A percentile compares a stretch with the other conserved stretches of the same genome.
These are phyloP conservation scores for Medicago truncatula DNA, from an alignment of 306 rosid genomes.

Conservation along the genomic window DNA sequence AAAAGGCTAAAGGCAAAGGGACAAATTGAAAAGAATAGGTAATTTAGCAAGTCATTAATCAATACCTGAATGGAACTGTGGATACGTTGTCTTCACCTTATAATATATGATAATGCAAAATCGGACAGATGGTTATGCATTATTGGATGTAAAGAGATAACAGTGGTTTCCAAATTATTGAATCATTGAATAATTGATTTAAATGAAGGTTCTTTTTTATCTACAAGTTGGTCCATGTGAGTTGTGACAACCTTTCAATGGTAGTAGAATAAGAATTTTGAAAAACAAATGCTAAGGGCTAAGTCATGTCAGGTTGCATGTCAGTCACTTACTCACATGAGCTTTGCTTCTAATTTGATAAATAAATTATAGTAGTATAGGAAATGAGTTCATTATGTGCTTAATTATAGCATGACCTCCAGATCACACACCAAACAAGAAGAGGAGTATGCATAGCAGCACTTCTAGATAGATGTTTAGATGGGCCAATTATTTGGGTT, in stretches of 20 bases:
- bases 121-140: slow-evolving; percentile 52
- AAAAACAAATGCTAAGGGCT: slow-evolving; percentile 38
- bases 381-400: slow-evolving; percentile 6
- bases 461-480: too few species aligned
- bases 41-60: slow-evolving; percentile 34
- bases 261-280: slow-evolving; percentile 46
- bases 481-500: too few species aligned
- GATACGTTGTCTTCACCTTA: slow-evolving; percentile 48
- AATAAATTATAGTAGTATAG: slow-evolving; percentile 20
- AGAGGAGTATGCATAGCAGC: neutral
- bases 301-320: slow-evolving; percentile 61
- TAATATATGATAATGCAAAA: slow-evolving; percentile 41
- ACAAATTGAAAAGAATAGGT: slow-evolving; percentile 34
- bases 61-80: slow-evolving; percentile 17
- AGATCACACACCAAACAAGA: neutral
- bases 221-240: slow-evolving; percentile 77
- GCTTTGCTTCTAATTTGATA: slow-evolving; percentile 39
- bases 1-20: neutral
- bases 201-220: slow-evolving; percentile 39
- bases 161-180: slow-evolving; percentile 36
- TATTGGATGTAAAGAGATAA: slow-evolving; percentile 49
- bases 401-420: neutral
- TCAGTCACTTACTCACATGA: slow-evolving; percentile 66
- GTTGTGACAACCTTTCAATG: slow-evolving; percentile 57
- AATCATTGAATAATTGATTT: slow-evolving; percentile 50